Conservation (phyloP, 108 stramenopile genomes). For the Pseudonitzschia multiseries region DNA sequence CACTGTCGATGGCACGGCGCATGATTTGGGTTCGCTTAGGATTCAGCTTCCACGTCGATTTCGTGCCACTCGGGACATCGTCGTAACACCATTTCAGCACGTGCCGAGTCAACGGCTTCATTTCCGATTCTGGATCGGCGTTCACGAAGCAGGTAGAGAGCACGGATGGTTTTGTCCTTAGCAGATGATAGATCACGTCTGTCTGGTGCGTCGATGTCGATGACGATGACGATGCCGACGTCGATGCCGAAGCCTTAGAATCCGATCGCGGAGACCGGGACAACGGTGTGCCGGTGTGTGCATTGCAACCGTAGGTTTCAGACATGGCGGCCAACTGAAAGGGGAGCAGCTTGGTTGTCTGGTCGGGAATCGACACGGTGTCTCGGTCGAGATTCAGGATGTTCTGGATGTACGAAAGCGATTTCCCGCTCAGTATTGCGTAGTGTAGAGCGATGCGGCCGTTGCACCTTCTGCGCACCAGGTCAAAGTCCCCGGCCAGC, state of each 20-base stretch:
- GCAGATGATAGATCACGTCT: slow-evolving; percentile 21
- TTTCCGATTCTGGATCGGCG: slow-evolving; percentile 4
- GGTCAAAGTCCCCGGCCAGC: slow-evolving; percentile 21
- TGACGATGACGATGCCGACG: not conserved
- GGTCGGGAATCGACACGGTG: slow-evolving; percentile 17
- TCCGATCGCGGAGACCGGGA: not conserved
- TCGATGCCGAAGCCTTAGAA: not conserved
- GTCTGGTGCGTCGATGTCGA: slow-evolving; percentile 4
- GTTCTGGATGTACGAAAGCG: slow-evolving; percentile 12
- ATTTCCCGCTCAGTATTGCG: slow-evolving; percentile 32
- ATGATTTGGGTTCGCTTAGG: not conserved
- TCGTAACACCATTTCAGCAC: slow-evolving; percentile 18
- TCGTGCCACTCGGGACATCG: not conserved
- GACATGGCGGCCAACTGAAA: slow-evolving; percentile 33
- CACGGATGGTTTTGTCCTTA: slow-evolving; percentile 17
- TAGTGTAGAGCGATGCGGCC: slow-evolving; percentile 40
- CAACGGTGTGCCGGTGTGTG: not conserved
- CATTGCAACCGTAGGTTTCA: not conserved
- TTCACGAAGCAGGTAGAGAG: not conserved
- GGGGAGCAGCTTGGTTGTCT: slow-evolving; percentile 35
- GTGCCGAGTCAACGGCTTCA: slow-evolving; percentile 16
- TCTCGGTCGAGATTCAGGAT: slow-evolving; percentile 15
- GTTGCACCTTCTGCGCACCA: slow-evolving; percentile 13
- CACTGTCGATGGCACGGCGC: not conserved
- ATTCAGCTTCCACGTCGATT: slow-evolving; percentile 9